phyloP scores from a whole-genome alignment of 805 yeast species.

The Sugiyamaella marilandica region DNA sequence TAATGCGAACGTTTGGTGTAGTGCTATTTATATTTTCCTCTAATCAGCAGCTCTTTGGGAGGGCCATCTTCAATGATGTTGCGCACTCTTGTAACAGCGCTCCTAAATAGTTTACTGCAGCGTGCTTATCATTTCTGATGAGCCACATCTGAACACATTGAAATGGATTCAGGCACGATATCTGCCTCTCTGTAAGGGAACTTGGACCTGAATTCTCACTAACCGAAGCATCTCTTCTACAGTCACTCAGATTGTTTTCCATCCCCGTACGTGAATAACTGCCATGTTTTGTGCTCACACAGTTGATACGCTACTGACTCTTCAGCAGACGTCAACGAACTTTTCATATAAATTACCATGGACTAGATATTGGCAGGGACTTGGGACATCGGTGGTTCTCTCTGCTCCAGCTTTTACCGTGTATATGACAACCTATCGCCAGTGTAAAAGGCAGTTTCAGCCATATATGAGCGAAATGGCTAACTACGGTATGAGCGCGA shows the following conservation, averaged over 20 bases:
- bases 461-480: conserved; percentile 32
- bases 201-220: too few species aligned
- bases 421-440: conserved; percentile 38
- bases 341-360: conserved; percentile 34
- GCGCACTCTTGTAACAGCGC: too few species aligned
- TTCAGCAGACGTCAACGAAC: conserved; percentile 38
- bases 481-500: conserved; percentile 35
- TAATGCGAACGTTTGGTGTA: too few species aligned
- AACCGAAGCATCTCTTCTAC: conserved; percentile 15
- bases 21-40: too few species aligned
- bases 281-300: background rate
- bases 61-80: too few species aligned
- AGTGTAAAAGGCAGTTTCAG: conserved; percentile 32
- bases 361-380: conserved; percentile 38
- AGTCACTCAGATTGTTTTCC: conserved; percentile 16
- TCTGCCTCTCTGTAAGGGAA: conserved; percentile 34
- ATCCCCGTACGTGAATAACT: conserved; percentile 12
- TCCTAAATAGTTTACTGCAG: too few species aligned
- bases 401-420: conserved; percentile 40
- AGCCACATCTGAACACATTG: too few species aligned
- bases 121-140: too few species aligned
- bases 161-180: conserved; percentile 35
- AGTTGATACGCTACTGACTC: conserved; percentile 38
- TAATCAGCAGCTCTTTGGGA: too few species aligned
- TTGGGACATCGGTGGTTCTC: conserved; percentile 35